These are phyloP conservation scores for Epithemia pelagica DNA, from an alignment of 108 stramenopile species.

Conservation along the genomic window DNA sequence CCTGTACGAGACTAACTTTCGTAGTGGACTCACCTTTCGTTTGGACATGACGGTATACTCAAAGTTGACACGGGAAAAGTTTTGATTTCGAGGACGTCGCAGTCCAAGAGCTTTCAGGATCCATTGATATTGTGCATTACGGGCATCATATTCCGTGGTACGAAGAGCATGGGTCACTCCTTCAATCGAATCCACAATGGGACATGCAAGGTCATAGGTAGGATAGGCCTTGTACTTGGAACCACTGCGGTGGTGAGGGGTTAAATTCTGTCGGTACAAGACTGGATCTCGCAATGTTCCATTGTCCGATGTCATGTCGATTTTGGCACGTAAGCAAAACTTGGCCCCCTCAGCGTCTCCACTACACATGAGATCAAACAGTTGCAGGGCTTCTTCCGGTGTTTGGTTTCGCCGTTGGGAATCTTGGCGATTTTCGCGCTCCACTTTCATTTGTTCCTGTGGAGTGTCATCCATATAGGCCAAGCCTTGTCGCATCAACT, in stretches of 20 bases:
- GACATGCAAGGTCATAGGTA: conserved; percentile 99
- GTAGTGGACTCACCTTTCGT: conserved; percentile 49
- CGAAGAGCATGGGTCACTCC: conserved; percentile 98
- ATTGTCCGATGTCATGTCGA: conserved; percentile 92
- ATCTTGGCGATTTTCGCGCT: conserved; percentile 68
- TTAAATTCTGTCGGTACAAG: conserved; percentile 88
- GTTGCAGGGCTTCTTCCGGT: conserved; percentile 65
- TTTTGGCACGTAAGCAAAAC: conserved; percentile 98
- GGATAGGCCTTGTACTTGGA: conserved; percentile 98
- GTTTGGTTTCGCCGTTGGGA: conserved; percentile 78
- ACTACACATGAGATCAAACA: conserved; percentile 83
- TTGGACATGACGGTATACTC: conserved; percentile 94
- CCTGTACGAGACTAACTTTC: neutral
- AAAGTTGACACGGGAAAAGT: conserved; percentile 97
- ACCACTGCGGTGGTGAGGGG: conserved; percentile 94
- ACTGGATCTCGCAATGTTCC: conserved; percentile 99
- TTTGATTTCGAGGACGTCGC: conserved; percentile 88
- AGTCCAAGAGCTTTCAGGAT: conserved; percentile 77
- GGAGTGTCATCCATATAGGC: conserved; percentile 99
- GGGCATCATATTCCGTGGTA: conserved; percentile 98
- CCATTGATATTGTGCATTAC: conserved; percentile 94
- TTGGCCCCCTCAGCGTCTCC: conserved; percentile 68
- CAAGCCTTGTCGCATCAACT: conserved; percentile 84
- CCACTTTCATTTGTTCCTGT: conserved; percentile 88
- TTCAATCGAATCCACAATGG: conserved; percentile 97